Evolutionary conservation across 1,284 basidiomycete species (phyloP), one percentile per base, ranked within the genome.

Genomic region (Cystobasidium pallidum): DNA sequence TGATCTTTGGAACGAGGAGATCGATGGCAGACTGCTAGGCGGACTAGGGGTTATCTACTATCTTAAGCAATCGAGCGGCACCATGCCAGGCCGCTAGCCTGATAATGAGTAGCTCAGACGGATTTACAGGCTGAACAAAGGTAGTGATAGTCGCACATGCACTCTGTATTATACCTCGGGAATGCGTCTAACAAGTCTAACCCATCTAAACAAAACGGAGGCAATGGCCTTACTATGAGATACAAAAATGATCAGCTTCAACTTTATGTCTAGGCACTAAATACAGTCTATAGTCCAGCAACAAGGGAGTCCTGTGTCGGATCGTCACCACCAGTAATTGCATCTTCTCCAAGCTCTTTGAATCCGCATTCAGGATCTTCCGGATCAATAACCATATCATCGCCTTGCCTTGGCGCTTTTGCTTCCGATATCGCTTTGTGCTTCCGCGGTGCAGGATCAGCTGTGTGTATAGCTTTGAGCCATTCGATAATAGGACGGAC

Each of bases 401-500:
- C 72, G 7, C 66, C 72, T 28, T 62, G 11, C 24, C 32, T n/a
- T 2, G 72, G 72, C 24, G 17, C 51, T 28, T 49, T 70, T 10
- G 26, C 7, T 2, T 49, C 13, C 8, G 39, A 2, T 15, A 62
- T 55, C 15, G 57, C 66, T 30, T 57, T 68, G 62, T 73, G 66
- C 26, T 51, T n/a, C 26, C 39, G 52, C 8, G 72, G 72, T 6
- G 49, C 21, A 11, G 70, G 70, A 39, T 72, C 72, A 6, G 66
- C 72, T 21, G 24, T 51, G 34, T 77, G 75, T 17, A 78, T 1
- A 3, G 76, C 77, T 15, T 54, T 55, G 26, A 78, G 67, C 62
- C 74, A 92, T 79, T 92, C 88, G 10, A 91, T 77, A 3, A 89
- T 88, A 11, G 91, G 91, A 75, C 84, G 83, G 19, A 84, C 85